Evolutionary conservation across 2,329 filamentous ascomycete genomes (phyloP), one percentile per base, ranked within the genome.

Genomic region (Cercospora sojina): DNA sequence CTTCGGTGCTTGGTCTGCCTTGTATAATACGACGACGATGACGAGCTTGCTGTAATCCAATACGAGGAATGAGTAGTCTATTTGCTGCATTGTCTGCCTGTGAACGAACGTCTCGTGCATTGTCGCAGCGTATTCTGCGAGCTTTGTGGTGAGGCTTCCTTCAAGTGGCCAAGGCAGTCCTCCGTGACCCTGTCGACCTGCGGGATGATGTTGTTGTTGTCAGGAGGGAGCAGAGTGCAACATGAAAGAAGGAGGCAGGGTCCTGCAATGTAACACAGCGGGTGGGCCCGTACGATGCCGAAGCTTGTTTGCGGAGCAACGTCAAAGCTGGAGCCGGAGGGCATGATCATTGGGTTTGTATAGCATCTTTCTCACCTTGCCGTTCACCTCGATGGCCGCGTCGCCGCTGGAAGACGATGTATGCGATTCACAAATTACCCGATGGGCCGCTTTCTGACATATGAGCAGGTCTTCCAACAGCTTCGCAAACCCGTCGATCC

Each of bases 401-500:
- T 59, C 29, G 65, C 61, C 62, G 55, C 55, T 32, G 55, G 62
- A 38, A 27, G 62, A 64, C 29, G 41, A 59, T 41, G 62, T 57
- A 64, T 23, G 27, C 25, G 16, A 20, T 16, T 9, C 10, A 16
- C 6, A 8, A 47, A n/a, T 12, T 5, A 3, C 13, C 18, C n/a
- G 38, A 13, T 31, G 13, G 1, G 3, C n/a, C 20, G 18, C 31
- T 61, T 58, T 25, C 47, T 53, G 47, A 53, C 47, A n/a, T 29
- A 25, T 29, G 47, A 53, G 23, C 47, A 88, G 86, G 81, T 88
- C 80, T 87, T 88, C 80, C 83, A 86, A 75, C 83, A 82, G 76
- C 82, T 88, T 72, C 84, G 83, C 77, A 82, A 85, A 75, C 84
- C 84, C 72, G 79, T 83, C 68, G 86, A 90, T 77, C 83, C 86